These are phyloP conservation scores for Clarkia xantiana DNA, from an alignment of 345 rosid species.

Conservation along the genomic window DNA sequence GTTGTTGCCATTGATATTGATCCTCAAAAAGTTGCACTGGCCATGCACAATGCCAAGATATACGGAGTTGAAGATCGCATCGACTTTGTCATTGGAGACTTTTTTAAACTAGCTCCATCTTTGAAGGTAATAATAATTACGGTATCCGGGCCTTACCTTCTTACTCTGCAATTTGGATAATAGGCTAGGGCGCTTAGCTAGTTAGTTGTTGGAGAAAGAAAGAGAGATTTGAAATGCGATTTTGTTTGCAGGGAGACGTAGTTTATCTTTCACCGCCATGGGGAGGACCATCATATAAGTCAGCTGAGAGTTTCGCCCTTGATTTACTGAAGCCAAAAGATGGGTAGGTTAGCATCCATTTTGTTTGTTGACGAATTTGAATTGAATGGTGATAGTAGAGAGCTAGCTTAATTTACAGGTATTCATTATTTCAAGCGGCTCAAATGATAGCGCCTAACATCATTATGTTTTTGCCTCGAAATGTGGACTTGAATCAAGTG, in stretches of 20 bases:
- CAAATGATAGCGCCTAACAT: conserved; percentile 13
- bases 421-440: conserved; percentile 17
- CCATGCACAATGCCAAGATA: conserved; percentile 26
- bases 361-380: neutral
- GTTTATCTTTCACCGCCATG: conserved; percentile 36
- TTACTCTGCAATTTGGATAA: neutral
- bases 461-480: conserved; percentile 18
- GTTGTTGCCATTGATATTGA: conserved; percentile 43
- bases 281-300: conserved; percentile 35
- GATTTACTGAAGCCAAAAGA: conserved; percentile 30
- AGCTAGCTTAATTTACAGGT: conserved; percentile 3
- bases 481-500: conserved; percentile 16
- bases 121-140: conserved; percentile 23
- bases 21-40: conserved; percentile 26
- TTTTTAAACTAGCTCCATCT: conserved; percentile 29
- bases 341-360: conserved; percentile 13
- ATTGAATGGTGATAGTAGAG: neutral
- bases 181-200: neutral
- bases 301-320: conserved; percentile 18
- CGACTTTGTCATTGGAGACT: conserved; percentile 32
- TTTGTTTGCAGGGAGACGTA: conserved; percentile 19
- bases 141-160: neutral
- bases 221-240: neutral
- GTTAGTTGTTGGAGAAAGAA: neutral
- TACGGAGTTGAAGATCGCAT: conserved; percentile 33